Evolutionary conservation across 306 rosid species (phyloP).

Genomic region (Senna tora): DNA sequence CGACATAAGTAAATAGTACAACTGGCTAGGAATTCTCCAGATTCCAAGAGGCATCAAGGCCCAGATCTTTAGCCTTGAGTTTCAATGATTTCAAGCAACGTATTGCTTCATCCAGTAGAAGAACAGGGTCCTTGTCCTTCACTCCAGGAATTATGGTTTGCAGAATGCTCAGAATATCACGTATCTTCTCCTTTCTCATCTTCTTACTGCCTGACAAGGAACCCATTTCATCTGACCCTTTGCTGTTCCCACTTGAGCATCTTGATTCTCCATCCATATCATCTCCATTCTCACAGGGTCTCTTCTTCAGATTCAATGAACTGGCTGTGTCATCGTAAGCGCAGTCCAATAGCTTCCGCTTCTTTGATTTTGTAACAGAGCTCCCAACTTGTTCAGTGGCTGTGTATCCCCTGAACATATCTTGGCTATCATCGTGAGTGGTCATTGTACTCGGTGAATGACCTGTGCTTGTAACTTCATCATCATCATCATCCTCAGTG

Average conservation of each 20-base stretch:
- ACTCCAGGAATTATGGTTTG: slow-evolving; percentile 79
- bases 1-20: slow-evolving; percentile 17
- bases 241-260: slow-evolving; percentile 51
- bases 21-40: not conserved
- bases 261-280: slow-evolving; percentile 66
- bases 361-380: slow-evolving; percentile 57
- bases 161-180: slow-evolving; percentile 64
- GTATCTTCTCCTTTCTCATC: slow-evolving; percentile 73
- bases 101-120: slow-evolving; percentile 85
- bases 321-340: slow-evolving; percentile 51
- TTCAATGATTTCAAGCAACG: slow-evolving; percentile 68
- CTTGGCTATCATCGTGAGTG: slow-evolving; percentile 49
- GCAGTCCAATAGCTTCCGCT: slow-evolving; percentile 59
- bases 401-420: slow-evolving; percentile 26
- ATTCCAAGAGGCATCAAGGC: slow-evolving; percentile 55
- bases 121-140: slow-evolving; percentile 66
- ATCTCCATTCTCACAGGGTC: slow-evolving; percentile 42
- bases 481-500: slow-evolving; percentile 81
- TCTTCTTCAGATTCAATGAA: slow-evolving; percentile 50
- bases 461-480: slow-evolving; percentile 97
- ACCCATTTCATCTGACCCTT: slow-evolving; percentile 48
- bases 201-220: slow-evolving; percentile 51
- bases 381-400: slow-evolving; percentile 63
- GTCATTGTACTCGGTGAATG: slow-evolving; percentile 87
- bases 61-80: slow-evolving; percentile 60